Evolutionary conservation across 192 early-diverging fungal genomes (phyloP), one percentile per base, ranked within the genome.

Genomic region (Ramicandelaber brevisporus): DNA sequence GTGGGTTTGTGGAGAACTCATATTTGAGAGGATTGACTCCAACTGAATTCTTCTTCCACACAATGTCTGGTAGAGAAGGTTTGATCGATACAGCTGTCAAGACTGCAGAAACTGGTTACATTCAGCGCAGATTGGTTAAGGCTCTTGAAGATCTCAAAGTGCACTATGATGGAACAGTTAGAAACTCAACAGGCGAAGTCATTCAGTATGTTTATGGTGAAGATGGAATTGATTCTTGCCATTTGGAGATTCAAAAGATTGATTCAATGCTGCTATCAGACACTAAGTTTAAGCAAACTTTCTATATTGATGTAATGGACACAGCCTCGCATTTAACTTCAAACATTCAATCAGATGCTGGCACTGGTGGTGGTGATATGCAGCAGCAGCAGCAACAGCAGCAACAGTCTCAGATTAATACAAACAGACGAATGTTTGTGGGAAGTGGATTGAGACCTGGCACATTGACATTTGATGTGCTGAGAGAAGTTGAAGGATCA

Each of bases 21-120:
- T 55, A 58, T 33, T 18, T 49, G 49, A 65, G 79, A 34, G 92
- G 92, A 8, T 45, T 98, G 46, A 88, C 82, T 11, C 92, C 92
- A 11, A 79, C 84, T 41, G 92, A 98, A 61, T 98, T 93, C 58
- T 98, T 80, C 46, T 98, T 98, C 71, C 92, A 98, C 51, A 85
- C 88, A 12, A 95, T 95, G 88, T 88, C 86, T 61, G 92, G 92
- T 43, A 84, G 92, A 61, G 92, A 98, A 68, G 92, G 92, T 58
- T 55, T 97, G 50, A 96, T 92, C 44, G 92, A 97, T 57, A 97
- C 92, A 14, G 92, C 92, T 42, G 88, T 97, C 36, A 95, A 98
- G 58, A 85, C 89, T 10, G 88, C 92, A n/a, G 88, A 93, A 46
- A 92, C 92, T 1, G 92, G 92, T 15, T 98, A 98, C 48, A 92